phyloP scores from a whole-genome alignment of 441 rosid genomes.

The Iberis amara region DNA sequence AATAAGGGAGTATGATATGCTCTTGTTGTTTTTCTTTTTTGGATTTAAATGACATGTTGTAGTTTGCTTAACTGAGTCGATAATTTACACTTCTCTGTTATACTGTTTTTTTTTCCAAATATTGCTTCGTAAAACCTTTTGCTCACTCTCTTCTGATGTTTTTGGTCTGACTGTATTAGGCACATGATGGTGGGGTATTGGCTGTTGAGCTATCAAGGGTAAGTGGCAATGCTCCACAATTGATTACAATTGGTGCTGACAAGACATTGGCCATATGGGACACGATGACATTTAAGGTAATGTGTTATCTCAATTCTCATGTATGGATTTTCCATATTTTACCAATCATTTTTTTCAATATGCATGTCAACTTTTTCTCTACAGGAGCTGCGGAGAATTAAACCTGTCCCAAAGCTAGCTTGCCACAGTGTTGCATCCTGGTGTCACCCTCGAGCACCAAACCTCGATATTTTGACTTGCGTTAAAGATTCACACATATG shows the following conservation, averaged over 20 bases:
- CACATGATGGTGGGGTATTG: conserved; percentile 96
- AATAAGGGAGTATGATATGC: conserved; percentile 11
- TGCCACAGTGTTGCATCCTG: conserved; percentile 98
- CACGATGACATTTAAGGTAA: conserved; percentile 92
- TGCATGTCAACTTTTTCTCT: conserved; percentile 21
- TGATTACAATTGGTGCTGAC: conserved; percentile 94
- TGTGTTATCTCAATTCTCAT: conserved; percentile 5
- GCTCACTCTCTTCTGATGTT: conserved; percentile 15
- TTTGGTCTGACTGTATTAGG: conserved; percentile 42
- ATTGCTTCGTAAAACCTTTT: conserved; percentile 11
- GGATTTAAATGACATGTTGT: conserved; percentile 6
- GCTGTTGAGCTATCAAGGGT: conserved; percentile 96
- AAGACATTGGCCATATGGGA: conserved; percentile 99
- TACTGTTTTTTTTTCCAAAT: conserved; percentile 17
- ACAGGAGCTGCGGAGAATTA: conserved; percentile 92
- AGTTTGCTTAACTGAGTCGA: conserved; percentile 5
- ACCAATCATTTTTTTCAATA: conserved; percentile 2
- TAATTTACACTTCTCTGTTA: conserved; percentile 2
- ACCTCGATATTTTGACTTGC: conserved; percentile 89
- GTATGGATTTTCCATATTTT: conserved; percentile 17
- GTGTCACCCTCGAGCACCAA: conserved; percentile 99
- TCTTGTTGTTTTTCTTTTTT: not conserved
- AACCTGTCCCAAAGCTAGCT: conserved; percentile 90
- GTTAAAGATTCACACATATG: conserved; percentile 99
- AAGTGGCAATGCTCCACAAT: conserved; percentile 88